Evolutionary conservation across 176 grass and related monocot genomes (phyloP).

Genomic region (Triticum monococcum): DNA sequence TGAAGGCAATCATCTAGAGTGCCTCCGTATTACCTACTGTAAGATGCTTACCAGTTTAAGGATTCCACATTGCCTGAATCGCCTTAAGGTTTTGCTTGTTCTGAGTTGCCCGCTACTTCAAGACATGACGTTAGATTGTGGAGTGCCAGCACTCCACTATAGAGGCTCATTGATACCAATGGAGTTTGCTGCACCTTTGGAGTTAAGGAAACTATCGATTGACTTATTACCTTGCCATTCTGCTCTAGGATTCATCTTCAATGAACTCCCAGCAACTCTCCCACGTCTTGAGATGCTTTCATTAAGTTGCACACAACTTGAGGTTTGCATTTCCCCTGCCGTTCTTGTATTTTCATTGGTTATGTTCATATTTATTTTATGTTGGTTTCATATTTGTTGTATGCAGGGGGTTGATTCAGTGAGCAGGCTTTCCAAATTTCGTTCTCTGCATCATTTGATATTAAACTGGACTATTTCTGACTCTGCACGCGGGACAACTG

Average conservation of each 20-base stretch:
- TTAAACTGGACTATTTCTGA: neutral
- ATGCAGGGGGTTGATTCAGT: neutral
- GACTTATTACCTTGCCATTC: neutral
- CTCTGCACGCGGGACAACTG: neutral
- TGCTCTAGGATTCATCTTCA: constrained; percentile 7
- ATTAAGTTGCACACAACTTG: neutral
- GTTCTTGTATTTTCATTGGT: neutral
- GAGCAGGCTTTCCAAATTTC: neutral
- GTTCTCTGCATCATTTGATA: constrained; percentile 4
- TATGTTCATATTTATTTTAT: neutral
- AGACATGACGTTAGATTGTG: neutral
- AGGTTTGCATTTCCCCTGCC: neutral
- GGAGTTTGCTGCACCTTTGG: neutral
- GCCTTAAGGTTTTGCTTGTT: constrained; percentile 9
- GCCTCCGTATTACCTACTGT: neutral
- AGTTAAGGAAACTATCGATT: neutral
- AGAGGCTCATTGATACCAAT: constrained; percentile 4
- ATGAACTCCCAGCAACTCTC: neutral
- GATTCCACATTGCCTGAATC: neutral
- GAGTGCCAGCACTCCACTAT: neutral
- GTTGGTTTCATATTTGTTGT: neutral
- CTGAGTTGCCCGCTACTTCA: neutral
- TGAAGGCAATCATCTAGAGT: constrained; percentile 8
- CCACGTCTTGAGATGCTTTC: neutral
- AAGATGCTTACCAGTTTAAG: constrained; percentile 8